Evolutionary conservation across 495 filamentous ascomycete species (phyloP).

Genomic region (Talaromyces proteolyticus): DNA sequence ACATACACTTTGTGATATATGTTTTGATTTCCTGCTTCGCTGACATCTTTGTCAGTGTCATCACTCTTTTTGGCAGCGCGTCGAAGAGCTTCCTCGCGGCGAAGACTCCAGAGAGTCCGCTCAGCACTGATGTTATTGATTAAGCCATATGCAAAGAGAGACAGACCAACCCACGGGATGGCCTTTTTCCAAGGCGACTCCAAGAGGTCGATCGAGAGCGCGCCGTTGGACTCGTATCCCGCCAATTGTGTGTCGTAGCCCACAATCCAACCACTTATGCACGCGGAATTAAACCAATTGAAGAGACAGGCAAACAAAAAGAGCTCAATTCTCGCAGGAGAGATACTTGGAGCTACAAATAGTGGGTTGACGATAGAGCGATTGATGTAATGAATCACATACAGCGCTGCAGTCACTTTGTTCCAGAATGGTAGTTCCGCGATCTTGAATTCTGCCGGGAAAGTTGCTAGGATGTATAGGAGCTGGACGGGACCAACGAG

Average conservation of each 20-base stretch:
- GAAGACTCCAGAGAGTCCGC: constrained; percentile 51
- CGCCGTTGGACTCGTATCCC: constrained; percentile 7
- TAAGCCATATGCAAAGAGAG: constrained; percentile 64
- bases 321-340: constrained; percentile 68
- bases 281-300: constrained; percentile 73
- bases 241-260: constrained; percentile 25
- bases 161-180: constrained; percentile 37
- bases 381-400: constrained; percentile 77
- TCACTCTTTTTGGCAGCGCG: constrained; percentile 39
- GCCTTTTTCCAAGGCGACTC: neutral
- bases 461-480: constrained; percentile 65
- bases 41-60: constrained; percentile 25
- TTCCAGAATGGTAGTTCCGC: constrained; percentile 20
- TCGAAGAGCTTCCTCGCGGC: constrained; percentile 43
- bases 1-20: constrained; percentile 76
- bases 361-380: constrained; percentile 76
- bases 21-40: constrained; percentile 22
- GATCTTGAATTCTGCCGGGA: constrained; percentile 36
- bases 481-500: constrained; percentile 67
- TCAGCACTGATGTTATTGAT: constrained; percentile 73
- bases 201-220: neutral
- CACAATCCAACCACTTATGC: constrained; percentile 73
- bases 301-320: constrained; percentile 57
- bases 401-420: constrained; percentile 25
- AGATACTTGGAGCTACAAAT: constrained; percentile 82